Evolutionary conservation across 106 monocot genomes (phyloP), one percentile per base, ranked within the genome.

Genomic region (Phalaenopsis aphrodite): DNA sequence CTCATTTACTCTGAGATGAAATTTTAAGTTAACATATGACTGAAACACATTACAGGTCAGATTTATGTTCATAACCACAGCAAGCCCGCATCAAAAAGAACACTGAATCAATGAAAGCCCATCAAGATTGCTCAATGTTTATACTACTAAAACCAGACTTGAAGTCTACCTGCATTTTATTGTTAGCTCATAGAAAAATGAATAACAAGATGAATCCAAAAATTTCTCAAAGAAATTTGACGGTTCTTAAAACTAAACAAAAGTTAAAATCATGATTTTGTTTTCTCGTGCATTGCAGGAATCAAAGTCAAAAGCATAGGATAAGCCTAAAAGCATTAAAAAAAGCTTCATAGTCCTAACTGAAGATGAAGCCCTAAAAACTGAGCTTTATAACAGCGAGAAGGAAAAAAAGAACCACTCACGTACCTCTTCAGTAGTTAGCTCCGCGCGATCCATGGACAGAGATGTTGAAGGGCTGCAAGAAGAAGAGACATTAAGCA

Each of bases 381-480:
- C 8, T 17, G 36, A 75, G 42, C 43, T 42, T 42, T 45, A 19
- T 1, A 16, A 45, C 2, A 45, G 42, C 5, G 42, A 42, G 18
- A 75, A 75, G 23, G 48, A 8, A 76, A 49, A 42, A 24, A 48
- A 1, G 49, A 76, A 76, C 45, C 16, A 42, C n/a, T 36, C 6
- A 45, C 41, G 12, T 12, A 76, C 76, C 76, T 76, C 48, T 76
- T 49, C 76, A 2, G 76, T 76, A 47, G 76, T 76, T 0, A 76
- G 76, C 76, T 76, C 76, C 5, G 76, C 21, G 2, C 24, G 48
- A 47, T 76, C 76, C 76, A 76, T 76, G 2, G 11, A 15, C 49
- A 30, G 30, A 30, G 30, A 0, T 30, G 42, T 76, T 1, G 21
- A 30, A 69, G 74, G 36, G 69, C 76, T 76, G 76, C 76, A 76